Conservation (phyloP, 2,329 filamentous ascomycete species). For the Trichophyton verrucosum region DNA sequence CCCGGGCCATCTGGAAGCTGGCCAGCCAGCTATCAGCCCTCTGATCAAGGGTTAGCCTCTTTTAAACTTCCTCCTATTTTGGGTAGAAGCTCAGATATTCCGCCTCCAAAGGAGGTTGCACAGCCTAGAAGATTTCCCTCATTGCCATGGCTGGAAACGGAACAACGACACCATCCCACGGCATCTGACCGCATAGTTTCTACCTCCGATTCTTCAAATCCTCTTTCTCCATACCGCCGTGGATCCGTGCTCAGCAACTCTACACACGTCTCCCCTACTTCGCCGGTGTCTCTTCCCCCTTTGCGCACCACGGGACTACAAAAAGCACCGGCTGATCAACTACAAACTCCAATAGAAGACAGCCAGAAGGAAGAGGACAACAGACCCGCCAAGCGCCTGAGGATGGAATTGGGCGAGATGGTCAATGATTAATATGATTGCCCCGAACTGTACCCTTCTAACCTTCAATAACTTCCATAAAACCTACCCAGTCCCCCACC, state of each 20-base stretch:
- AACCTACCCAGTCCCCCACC: background rate
- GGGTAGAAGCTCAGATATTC: background rate
- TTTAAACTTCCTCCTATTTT: conserved; percentile 5
- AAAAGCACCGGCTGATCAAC: background rate
- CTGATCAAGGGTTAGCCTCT: background rate
- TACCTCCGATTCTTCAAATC: background rate
- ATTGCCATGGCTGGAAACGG: conserved; percentile 2
- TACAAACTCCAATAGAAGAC: background rate
- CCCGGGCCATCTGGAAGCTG: background rate
- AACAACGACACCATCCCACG: background rate
- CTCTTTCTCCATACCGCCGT: background rate
- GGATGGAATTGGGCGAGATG: conserved; percentile 15
- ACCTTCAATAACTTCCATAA: background rate
- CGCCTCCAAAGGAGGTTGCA: background rate
- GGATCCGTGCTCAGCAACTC: background rate
- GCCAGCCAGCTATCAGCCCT: background rate
- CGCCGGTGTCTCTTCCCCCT: conserved; percentile 3
- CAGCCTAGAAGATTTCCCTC: background rate
- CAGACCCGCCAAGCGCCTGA: conserved; percentile 11
- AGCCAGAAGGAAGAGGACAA: conserved; percentile 3
- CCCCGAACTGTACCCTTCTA: background rate
- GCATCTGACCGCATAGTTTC: background rate
- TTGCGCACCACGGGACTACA: background rate
- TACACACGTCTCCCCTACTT: background rate
- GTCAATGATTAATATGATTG: conserved; percentile 11